Base-by-base conservation (phyloP, 2,329 filamentous ascomycete genomes). In the Talaromyces rugulosus region DNA sequence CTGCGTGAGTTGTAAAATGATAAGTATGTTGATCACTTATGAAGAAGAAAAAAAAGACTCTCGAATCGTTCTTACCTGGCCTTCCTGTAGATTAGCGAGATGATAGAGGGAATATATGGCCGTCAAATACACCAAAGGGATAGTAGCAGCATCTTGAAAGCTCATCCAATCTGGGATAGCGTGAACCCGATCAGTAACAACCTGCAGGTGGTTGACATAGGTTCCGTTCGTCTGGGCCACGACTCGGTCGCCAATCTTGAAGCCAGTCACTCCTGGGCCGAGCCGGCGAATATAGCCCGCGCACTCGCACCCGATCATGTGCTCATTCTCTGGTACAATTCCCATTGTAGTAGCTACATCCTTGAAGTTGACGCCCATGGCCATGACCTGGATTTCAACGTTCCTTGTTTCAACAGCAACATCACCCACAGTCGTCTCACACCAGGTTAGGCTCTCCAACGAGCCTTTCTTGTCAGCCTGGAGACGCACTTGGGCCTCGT, bases 311-410 rank as follows among this genome's bases (percentile, higher is more conserved):
- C 58, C 58, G 6, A 54, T 18, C 12, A 12, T 42, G 31, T 34
- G 18, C 36, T 53, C 58, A 16, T 52, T 52, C 2, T 52, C 33
- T 7, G 12, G 12, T 2, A 59, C 44, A 36, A 59, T 54, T 1
- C 58, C 58, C 58, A 56, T 56, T 4, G 23, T 28, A 5, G 23
- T 56, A 5, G 54, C 54, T 28, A 56, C 54, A n/a, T 56, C 54
- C 53, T 53, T 52, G 34, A 59, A 59, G 28, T 59, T 59, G 5
- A 59, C n/a, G 9, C 58, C 58, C 4, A 53, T 18, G 1, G 58
- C 58, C 18, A 16, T 33, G 3, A 59, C 31, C 11, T 59, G 47
- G n/a, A 59, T 28, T 18, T 59, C 58, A 2, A 59, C 23, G 5
- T 52, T 11, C 2, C 23, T 23, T 23, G 4, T 4, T 42, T 42